Evolutionary conservation across 805 yeast species (phyloP), one percentile per base, ranked within the genome.

Genomic region (Wickerhamiella musiphila): DNA sequence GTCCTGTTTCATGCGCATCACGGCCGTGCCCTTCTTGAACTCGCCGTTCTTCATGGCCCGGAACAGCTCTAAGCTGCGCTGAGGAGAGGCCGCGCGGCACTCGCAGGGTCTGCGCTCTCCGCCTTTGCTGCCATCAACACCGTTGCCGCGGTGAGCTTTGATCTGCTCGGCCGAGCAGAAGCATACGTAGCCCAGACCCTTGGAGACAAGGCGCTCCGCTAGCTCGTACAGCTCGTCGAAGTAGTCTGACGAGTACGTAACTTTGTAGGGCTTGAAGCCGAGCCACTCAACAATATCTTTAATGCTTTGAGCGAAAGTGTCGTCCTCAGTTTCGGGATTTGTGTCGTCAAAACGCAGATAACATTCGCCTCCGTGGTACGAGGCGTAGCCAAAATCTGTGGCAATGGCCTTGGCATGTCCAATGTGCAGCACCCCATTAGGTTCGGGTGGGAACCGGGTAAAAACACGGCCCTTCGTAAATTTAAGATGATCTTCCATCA

Each of bases 381-480:
- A 75, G 25, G 98, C 98, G 55, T 65, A 90, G n/a, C 99, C 99
- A 56, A 90, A 90, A 54, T 90, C 84, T 34, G 86, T 94, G 70
- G 90, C 78, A 52, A 90, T 86, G 32, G 98, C 98, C 59, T 90
- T 90, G 26, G 94, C 78, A 52, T 90, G 99, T 28, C 99, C 98
- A 54, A 90, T 86, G 54, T 90, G 98, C 50, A 90, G 66, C 52
- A 73, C 90, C 45, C 98, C 98, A 57, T 92, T 86, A 26, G 98
- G 98, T 60, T 90, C 98, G 5, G 98, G 98, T 29, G 99, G 99
- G 60, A 90, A 90, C 53, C 99, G 72, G 3, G 98, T 90, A 46
- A 69, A 73, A 18, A 86, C 96, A 49, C 68, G 65, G 29, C 94
- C 93, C 23, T 69, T 66, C 21, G 93, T 81, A 42, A 70, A 70